Conservation (phyloP, 2,329 filamentous ascomycete genomes). For the Scedosporium minutisporum region DNA sequence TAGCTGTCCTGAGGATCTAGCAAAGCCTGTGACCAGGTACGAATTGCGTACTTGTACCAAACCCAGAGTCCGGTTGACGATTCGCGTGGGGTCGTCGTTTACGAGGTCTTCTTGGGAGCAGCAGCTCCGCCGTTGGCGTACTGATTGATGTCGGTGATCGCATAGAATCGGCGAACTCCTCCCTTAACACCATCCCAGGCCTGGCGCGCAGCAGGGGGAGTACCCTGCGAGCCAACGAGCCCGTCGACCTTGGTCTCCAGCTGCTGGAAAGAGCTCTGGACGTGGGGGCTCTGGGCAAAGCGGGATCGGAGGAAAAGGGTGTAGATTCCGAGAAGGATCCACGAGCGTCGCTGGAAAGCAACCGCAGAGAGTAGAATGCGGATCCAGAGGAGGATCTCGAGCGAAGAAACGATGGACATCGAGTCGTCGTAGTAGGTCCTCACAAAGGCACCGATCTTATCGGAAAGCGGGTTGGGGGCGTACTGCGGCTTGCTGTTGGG, state of each 20-base stretch:
- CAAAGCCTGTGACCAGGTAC: too few relatives aligned
- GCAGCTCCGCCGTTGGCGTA: constrained; percentile 52
- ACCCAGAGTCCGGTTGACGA: too few relatives aligned
- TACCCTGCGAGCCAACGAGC: constrained; percentile 75
- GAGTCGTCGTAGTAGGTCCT: constrained; percentile 96
- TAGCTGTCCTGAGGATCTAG: too few relatives aligned
- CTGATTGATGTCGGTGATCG: constrained; percentile 67
- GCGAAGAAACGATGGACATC: constrained; percentile 83
- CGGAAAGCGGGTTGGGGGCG: constrained; percentile 54
- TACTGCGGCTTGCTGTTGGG: constrained; percentile 44
- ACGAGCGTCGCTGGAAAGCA: constrained; percentile 82
- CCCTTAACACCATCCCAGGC: constrained; percentile 75
- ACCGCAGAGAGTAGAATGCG: constrained; percentile 73
- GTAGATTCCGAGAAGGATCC: constrained; percentile 80
- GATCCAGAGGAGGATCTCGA: constrained; percentile 82
- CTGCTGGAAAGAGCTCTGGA: constrained; percentile 71
- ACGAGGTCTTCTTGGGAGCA: constrained; percentile 51
- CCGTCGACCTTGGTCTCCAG: constrained; percentile 70
- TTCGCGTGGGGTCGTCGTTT: constrained; percentile 1
- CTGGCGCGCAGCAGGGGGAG: constrained; percentile 68
- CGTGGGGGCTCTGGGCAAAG: constrained; percentile 81
- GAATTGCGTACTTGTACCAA: too few relatives aligned
- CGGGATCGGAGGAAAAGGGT: constrained; percentile 86
- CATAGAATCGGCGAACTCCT: constrained; percentile 61
- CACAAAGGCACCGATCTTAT: constrained; percentile 84